Base-by-base conservation (phyloP, 192 early-diverging fungal species). In the Backusella parvicylindrica region DNA sequence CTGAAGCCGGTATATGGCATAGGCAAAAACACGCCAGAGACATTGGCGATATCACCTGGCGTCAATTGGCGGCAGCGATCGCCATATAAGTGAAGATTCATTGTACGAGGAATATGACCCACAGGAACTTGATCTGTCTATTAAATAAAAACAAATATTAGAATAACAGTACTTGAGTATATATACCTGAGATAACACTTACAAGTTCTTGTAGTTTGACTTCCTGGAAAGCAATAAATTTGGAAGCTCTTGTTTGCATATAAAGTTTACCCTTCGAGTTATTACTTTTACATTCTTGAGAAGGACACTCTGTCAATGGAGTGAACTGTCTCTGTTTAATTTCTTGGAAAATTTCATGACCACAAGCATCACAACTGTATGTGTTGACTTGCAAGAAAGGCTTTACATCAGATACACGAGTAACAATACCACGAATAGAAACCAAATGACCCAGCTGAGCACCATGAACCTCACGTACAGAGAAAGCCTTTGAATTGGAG, bases 91-190 rank as follows among this genome's bases (percentile, higher is more conserved):
- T 98, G 92, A 31, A 99, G 86, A n/a, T 92, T 95, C 90, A 99
- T 97, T 33, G 93, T 90, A 50, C 97, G 91, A 72, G 97, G 97
- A 81, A 99, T 99, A 82, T 97, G 96, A 72, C 97, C 97, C 82
- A 97, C 96, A 65, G 97, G 97, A 21, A 99, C 95, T 91, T 99
- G 97, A 83, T 99, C 96, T 28, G 96, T 93, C 91, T 60, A 28
- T 60, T 26, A 13, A 2, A 11, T 16, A 50, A 9, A 2, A 56
- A 23, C 4, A 12, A 12, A n/a, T 2, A 3, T 56, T 21, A 28
- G 26, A 8, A 60, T 12, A 43, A 15, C 5, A 21, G 9, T n/a
- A n/a, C n/a, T n/a, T n/a, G n/a, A n/a, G n/a, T 21, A 50, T 50
- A n/a, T 50, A 21, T 16, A 23, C 1, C n/a, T 21, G 41, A 37